Base-by-base conservation (phyloP, 768 basidiomycete species). In the Neoboletus magnificus region DNA sequence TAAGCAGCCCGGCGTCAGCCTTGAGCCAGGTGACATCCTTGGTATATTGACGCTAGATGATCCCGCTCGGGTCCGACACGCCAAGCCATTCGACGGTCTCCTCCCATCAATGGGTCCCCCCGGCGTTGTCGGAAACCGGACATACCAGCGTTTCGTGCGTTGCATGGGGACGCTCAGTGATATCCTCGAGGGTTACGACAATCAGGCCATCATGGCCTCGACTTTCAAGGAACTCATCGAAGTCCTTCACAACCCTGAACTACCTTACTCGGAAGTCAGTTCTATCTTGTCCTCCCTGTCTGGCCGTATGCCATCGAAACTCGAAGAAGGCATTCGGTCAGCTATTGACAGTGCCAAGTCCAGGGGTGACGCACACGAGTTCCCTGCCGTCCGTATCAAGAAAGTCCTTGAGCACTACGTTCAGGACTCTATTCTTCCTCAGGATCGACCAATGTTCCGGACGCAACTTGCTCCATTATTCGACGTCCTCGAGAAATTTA, bases 11-110 rank as follows among this genome's bases (percentile, higher is more conserved):
- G 97, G 97, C 65, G 92, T 95, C 67, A 94, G 92, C 61, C 83
- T 99, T 52, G 92, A 96, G 60, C 93, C 95, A 13, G 97, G 97
- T 25, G 97, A 98, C 71, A 94, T 99, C 54, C 85, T 99, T 55
- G 97, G 97, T 73, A 95, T 98, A 65, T 80, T 98, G 54, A 91
- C 93, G 10, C 84, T 98, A 54, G 97, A 98, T 66, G 95, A 98
- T 71, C 97, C 96, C 37, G 82, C 84, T 55, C 93, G 93, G 54
- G 97, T 98, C 68, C 97, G 93, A 69, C 96, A 98, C 68, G 96
- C 97, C 55, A 98, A 96, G 75, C 96, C 96, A 2, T 98, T 98
- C 71, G 94, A 98, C 66, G 94, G 93, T 50, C 87, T 94, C 42
- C 83, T 98, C 12, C 92, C 96, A 16, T 63, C 83, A 18, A 86